Evolutionary conservation across 2,329 filamentous ascomycete genomes (phyloP), one percentile per base, ranked within the genome.

Genomic region (Ceratocystis destructans): DNA sequence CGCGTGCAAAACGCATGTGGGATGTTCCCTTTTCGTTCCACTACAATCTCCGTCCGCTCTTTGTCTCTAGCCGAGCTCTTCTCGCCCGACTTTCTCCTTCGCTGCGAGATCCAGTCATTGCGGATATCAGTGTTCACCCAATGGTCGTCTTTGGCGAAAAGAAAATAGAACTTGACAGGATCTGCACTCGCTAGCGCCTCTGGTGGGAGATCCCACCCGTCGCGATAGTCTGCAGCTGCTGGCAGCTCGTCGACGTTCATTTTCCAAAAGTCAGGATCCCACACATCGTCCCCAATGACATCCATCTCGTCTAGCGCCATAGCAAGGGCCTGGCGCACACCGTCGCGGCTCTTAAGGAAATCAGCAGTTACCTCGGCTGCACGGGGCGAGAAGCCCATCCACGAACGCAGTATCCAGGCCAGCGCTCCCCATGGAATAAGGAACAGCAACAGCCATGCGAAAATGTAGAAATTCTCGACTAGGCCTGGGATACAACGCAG

Each of bases 271-370:
- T 82, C 81, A 25, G 82, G 78, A 8, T 78, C 79, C 85, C 85
- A 87, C 62, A 71, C 74, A 67, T 86, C 83, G 70, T 84, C 81
- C 0, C 76, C 75, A 66, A 87, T 86, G 8, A 74, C 76, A n/a
- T 74, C 72, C 76, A 87, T 80, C 76, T 87, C 85, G 65, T 85
- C 81, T 69, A 79, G 76, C 1, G 79, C 85, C 70, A 87, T 76
- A 69, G 82, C 77, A 68, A 87, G 74, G 7, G 82, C 78, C 74
- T 87, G 83, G 74, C 79, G 79, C 7, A 87, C 78, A 3, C 83
- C 84, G 67, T 83, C 81, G 1, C 77, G 76, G 69, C 80, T 83
- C 71, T 76, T 79, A 31, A 87, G 74, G 73, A 84, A 86, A 6
- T 73, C 72, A 15, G 78, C 75, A 48, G 83, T 85, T 2, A 80